Evolutionary conservation across 2,329 filamentous ascomycete genomes (phyloP), one percentile per base, ranked within the genome.

Genomic region (Hymenoscyphus linearis): DNA sequence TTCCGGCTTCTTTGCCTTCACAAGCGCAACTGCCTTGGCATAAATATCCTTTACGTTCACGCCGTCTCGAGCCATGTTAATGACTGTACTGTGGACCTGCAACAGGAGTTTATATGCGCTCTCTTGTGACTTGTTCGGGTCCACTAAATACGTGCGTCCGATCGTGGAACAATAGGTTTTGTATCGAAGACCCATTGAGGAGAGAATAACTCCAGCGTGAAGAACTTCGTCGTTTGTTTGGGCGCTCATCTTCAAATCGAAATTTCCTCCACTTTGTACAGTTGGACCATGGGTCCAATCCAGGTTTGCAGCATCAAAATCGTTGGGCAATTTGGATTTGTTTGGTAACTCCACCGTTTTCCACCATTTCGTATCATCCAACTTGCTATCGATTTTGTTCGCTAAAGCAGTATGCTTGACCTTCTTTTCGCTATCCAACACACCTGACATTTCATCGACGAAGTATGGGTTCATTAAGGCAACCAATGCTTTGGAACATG

Each of bases 401-500:
- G 90, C 87, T 7, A 99, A 82, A 2, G 83, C 82, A 66, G 88
- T 90, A 76, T 99, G 95, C 65, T 92, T 95, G 73, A 98, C 91
- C 74, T 96, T 96, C 80, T 96, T 97, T 75, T 98, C 96, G 68
- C 93, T 89, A 72, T 99, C 95, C 63, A 99, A 85, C 58, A 98
- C 89, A 69, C 90, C 89, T 57, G 93, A 96, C 93, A 99, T 98
- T 74, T 97, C 93, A 73, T 99, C 95, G 67, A 99, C 87, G 74
- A 98, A 98, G 76, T 95, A 99, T 62, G 93, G 91, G 57, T 91
- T 91, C 87, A 98, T 96, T 63, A 98, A 80, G 62, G 92, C 93
- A 67, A 96, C 93, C 69, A 93, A 97, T 54, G 95, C 93, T 73
- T 95, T 90, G 60, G 95, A 95, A 4, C 93, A 92, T 68, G 93